Evolutionary conservation across 2,329 filamentous ascomycete genomes (phyloP), one percentile per base, ranked within the genome.

Genomic region (Huntiella omanensis): DNA sequence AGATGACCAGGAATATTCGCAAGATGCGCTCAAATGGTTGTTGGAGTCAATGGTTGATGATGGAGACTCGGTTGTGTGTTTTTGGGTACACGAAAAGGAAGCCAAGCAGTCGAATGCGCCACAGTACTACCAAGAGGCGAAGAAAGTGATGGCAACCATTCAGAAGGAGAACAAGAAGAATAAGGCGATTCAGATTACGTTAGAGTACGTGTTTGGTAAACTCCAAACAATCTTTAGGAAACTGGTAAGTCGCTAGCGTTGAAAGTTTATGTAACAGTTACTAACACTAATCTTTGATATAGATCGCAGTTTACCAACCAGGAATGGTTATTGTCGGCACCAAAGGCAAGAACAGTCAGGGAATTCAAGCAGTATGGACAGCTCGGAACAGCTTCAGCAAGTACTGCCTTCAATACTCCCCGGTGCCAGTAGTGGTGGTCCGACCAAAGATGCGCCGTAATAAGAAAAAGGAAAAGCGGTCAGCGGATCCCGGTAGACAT

Each of bases 271-370:
- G n/a, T 16, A 22, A 28, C 17, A 33, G 3, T 10, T 22, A 32
- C 34, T 33, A 39, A 36, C 10, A 39, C 4, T 45, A 36, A 28
- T 22, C 12, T 39, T 19, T 41, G 7, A 15, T 15, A 28, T 55
- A 92, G 85, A 93, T 95, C 53, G 79, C 83, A 55, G 80, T 94
- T 50, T 88, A 95, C 60, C 83, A 93, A 57, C 87, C 87, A 3
- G 84, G 83, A 2, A 87, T 93, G 64, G 71, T 95, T 16, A 80
- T 95, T 22, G 87, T 95, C 12, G 87, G 87, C 38, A 94, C 87
- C 1, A 75, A 82, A 54, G 87, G 87, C 40, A 75, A 85, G 46
- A 88, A 81, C 34, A 69, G 93, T 1, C 84, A 84, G 33, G 85
- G 86, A 19, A 78, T 94, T 48, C 86, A 93, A 58, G 83, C 84